Percentiles rank a stretch among this genome's conserved stretches.
These are phyloP conservation scores for Mycena vulgaris DNA, from an alignment of 768 basidiomycete genomes.

Conservation along the genomic window DNA sequence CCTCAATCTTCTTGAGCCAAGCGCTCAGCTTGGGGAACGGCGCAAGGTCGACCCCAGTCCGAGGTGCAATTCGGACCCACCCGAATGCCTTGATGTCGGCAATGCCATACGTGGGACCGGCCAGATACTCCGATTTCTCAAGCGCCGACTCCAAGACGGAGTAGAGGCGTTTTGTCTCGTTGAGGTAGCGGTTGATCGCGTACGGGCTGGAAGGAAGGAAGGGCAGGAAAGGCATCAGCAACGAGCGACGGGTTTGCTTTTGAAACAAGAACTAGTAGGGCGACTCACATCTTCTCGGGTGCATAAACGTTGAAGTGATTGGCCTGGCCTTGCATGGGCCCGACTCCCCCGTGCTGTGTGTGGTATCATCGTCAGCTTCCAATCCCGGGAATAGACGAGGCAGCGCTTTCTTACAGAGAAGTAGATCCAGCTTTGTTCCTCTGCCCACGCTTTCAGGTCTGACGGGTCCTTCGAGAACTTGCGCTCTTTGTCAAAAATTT, in stretches of 20 bases:
- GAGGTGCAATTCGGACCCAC: slow-evolving; percentile 12
- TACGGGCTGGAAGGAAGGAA: slow-evolving; percentile 11
- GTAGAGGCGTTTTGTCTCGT: slow-evolving; percentile 21
- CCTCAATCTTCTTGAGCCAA: slow-evolving; percentile 21
- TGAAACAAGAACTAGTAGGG: no score
- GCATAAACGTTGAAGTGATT: slow-evolving; percentile 24
- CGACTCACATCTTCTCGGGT: slow-evolving; percentile 21
- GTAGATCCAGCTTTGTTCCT: slow-evolving; percentile 24
- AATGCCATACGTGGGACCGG: slow-evolving; percentile 18
- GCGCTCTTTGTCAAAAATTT: slow-evolving; percentile 22
- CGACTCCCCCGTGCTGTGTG: slow-evolving; percentile 19
- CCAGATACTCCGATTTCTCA: slow-evolving; percentile 18
- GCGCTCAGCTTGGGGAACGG: slow-evolving; percentile 25
- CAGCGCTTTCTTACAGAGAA: slow-evolving; percentile 11
- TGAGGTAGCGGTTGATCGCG: slow-evolving; percentile 28
- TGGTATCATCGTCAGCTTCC: neutral
- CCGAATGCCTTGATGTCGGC: slow-evolving; percentile 24
- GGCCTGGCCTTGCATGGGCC: neutral
- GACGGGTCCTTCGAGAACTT: slow-evolving; percentile 28
- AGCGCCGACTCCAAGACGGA: slow-evolving; percentile 16
- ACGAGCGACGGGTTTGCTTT: neutral
- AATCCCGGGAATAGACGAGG: neutral
- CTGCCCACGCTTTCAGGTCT: slow-evolving; percentile 25
- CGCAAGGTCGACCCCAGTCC: slow-evolving; percentile 15
- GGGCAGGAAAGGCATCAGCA: neutral